phyloP scores from a whole-genome alignment of 1,139 yeast genomes.

The Geotrichum phurueaensis region DNA sequence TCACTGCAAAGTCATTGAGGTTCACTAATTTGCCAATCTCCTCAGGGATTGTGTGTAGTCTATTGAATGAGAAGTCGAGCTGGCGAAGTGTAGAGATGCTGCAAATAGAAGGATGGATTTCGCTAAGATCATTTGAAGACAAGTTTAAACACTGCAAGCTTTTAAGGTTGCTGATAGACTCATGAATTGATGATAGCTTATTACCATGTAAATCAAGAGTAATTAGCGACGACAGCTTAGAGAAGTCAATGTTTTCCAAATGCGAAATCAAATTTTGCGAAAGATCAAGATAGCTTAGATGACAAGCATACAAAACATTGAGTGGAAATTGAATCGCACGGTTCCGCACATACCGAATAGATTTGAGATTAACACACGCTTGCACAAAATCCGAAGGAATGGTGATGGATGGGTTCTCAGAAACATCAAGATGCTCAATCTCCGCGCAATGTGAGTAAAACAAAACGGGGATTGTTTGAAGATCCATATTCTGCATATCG shows the following conservation, averaged over 20 bases:
- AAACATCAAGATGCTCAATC: slow-evolving; percentile 75
- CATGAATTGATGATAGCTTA: slow-evolving; percentile 62
- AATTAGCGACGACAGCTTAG: slow-evolving; percentile 27
- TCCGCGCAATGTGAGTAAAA: slow-evolving; percentile 78
- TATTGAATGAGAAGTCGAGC: slow-evolving; percentile 79
- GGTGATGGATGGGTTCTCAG: slow-evolving; percentile 79
- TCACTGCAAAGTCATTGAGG: slow-evolving; percentile 63
- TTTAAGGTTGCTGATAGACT: slow-evolving; percentile 49
- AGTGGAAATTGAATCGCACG: slow-evolving; percentile 71
- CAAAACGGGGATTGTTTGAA: slow-evolving; percentile 79
- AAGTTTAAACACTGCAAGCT: slow-evolving; percentile 60
- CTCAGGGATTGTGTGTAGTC: slow-evolving; percentile 55
- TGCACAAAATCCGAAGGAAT: slow-evolving; percentile 83
- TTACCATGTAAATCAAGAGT: slow-evolving; percentile 55
- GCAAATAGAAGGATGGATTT: slow-evolving; percentile 66
- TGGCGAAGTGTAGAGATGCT: slow-evolving; percentile 55
- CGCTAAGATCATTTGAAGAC: slow-evolving; percentile 70
- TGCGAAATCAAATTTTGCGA: slow-evolving; percentile 34
- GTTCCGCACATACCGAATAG: slow-evolving; percentile 63
- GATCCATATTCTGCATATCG: slow-evolving; percentile 63
- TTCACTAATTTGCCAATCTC: slow-evolving; percentile 53
- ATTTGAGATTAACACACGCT: slow-evolving; percentile 64
- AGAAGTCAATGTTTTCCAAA: slow-evolving; percentile 32
- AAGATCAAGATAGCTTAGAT: slow-evolving; percentile 64
- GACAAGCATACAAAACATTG: slow-evolving; percentile 63